Percentiles rank a stretch among this genome's conserved stretches.
phyloP scores from a whole-genome alignment of 495 filamentous ascomycete genomes.

The Penicillium manginii region DNA sequence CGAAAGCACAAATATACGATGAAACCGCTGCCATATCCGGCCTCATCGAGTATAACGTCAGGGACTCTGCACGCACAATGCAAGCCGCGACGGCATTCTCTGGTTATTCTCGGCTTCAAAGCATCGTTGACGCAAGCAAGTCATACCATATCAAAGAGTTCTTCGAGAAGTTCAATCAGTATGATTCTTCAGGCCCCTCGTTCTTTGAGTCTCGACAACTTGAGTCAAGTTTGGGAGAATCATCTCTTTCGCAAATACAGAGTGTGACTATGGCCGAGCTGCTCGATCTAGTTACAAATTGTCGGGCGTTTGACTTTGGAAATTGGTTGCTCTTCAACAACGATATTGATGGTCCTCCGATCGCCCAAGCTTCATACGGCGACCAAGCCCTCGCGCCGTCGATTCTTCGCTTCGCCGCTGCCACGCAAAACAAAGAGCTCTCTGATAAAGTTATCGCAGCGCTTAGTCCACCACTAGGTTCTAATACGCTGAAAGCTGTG shows the following conservation, averaged over 20 bases:
- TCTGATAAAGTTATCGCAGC: conserved; percentile 46
- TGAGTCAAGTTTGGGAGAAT: conserved; percentile 25
- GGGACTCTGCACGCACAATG: conserved; percentile 26
- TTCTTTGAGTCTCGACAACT: conserved; percentile 25
- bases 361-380: conserved; percentile 50
- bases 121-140: conserved; percentile 44
- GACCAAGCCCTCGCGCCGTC: conserved; percentile 55
- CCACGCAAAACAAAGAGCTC: conserved; percentile 51
- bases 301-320: conserved; percentile 52
- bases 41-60: conserved; percentile 42
- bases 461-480: conserved; percentile 41
- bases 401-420: conserved; percentile 60
- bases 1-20: conserved; percentile 39
- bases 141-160: conserved; percentile 42
- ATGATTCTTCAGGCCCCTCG: conserved; percentile 16
- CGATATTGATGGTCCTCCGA: conserved; percentile 60
- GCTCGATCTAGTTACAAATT: conserved; percentile 55
- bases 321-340: conserved; percentile 58
- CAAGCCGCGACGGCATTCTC: conserved; percentile 36
- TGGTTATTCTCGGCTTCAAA: conserved; percentile 40
- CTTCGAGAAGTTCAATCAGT: conserved; percentile 28
- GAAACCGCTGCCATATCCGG: conserved; percentile 41
- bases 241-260: conserved; percentile 52
- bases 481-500: conserved; percentile 53
- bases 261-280: conserved; percentile 49